phyloP scores from a whole-genome alignment of 176 grass and related monocot species.

The Eragrostis nindensis region DNA sequence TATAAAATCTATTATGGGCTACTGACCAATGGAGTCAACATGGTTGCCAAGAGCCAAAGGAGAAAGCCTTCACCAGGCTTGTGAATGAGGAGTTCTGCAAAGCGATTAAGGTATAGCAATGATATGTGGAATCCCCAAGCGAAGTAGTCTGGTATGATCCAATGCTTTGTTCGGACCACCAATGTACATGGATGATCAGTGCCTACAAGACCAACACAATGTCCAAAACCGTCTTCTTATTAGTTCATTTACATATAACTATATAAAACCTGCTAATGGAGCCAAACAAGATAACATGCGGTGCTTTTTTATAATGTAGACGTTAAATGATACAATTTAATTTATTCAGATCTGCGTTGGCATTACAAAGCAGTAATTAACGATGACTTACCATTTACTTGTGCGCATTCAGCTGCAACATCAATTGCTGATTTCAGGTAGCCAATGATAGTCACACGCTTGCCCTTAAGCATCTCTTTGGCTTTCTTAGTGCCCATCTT shows the following conservation, averaged over 20 bases:
- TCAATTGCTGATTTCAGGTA: constrained; percentile 65
- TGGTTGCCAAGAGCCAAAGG: constrained; percentile 26
- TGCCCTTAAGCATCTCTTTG: constrained; percentile 48
- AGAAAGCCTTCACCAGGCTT: constrained; percentile 52
- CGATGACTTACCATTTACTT: constrained; percentile 39
- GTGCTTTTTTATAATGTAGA: background rate
- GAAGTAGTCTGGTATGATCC: constrained; percentile 46
- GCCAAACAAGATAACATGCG: background rate
- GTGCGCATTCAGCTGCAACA: constrained; percentile 55
- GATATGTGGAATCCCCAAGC: constrained; percentile 49
- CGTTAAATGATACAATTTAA: background rate
- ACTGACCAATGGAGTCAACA: constrained; percentile 48
- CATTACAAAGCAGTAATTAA: background rate
- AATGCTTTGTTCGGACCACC: constrained; percentile 47
- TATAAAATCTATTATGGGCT: too few species aligned
- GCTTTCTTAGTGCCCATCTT: constrained; percentile 54
- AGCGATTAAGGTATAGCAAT: constrained; percentile 39
- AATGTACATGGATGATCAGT: constrained; percentile 46
- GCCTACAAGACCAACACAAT: background rate
- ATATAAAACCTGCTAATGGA: background rate
- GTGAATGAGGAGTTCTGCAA: constrained; percentile 47
- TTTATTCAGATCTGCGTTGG: background rate
- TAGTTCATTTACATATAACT: background rate
- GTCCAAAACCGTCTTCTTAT: background rate
- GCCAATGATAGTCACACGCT: constrained; percentile 53